A percentile compares a stretch with the other conserved stretches of the same genome.
phyloP scores from a whole-genome alignment of 2,329 filamentous ascomycete species.

The Tolypocladium amazonense region DNA sequence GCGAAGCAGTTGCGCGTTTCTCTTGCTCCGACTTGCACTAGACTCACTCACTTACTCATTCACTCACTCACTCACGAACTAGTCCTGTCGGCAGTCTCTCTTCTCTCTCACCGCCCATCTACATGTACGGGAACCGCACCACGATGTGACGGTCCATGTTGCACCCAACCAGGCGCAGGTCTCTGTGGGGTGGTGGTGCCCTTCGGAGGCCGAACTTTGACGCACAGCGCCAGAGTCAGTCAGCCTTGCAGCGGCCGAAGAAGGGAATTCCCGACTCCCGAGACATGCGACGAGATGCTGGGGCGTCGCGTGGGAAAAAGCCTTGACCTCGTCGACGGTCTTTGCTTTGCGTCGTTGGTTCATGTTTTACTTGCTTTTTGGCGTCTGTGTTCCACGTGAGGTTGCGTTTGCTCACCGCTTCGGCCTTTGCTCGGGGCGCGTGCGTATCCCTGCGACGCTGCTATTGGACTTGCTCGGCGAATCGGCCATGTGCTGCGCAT shows the following conservation, averaged over 20 bases:
- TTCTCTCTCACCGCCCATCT: not conserved
- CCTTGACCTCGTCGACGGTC: not conserved
- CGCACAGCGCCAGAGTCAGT: not conserved
- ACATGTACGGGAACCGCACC: not conserved
- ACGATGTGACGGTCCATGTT: not conserved
- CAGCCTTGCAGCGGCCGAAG: not conserved
- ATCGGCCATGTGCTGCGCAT: not conserved
- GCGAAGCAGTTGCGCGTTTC: not conserved
- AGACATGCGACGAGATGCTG: not conserved
- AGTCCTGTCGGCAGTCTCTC: not conserved
- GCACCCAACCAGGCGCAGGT: not conserved
- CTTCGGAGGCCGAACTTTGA: not conserved
- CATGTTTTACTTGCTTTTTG: not conserved
- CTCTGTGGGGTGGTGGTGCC: not conserved
- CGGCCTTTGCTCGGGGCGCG: not conserved
- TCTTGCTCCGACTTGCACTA: not conserved
- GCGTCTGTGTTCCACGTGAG: not conserved
- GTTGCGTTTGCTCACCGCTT: not conserved
- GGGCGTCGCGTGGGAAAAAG: not conserved
- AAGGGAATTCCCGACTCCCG: not conserved
- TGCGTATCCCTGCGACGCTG: not conserved
- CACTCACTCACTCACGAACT: not conserved
- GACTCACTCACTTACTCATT: not conserved
- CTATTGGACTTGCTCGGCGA: not conserved
- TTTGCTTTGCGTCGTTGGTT: not conserved